These are phyloP conservation scores for Yamadazyma conglobata DNA, from an alignment of 1,139 yeast genomes.

Conservation along the genomic window DNA sequence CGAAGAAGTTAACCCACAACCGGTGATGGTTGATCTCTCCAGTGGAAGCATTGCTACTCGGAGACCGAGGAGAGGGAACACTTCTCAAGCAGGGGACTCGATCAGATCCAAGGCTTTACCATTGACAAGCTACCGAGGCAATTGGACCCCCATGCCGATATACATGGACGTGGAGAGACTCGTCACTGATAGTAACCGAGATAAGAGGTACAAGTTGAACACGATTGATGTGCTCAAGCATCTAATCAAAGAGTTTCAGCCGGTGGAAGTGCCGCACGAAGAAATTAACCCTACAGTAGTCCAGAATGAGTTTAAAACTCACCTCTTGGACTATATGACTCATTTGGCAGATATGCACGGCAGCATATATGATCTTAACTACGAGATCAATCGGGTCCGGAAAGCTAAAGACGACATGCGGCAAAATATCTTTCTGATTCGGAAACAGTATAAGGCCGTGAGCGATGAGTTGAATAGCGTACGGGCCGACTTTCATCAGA, in stretches of 20 bases:
- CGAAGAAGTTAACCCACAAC: constrained; percentile 2
- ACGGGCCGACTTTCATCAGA: constrained; percentile 27
- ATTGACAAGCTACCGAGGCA: constrained; percentile 19
- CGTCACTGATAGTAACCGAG: constrained; percentile 19
- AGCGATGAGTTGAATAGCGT: constrained; percentile 38
- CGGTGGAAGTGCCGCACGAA: constrained; percentile 16
- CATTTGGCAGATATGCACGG: constrained; percentile 36
- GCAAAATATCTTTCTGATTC: constrained; percentile 33
- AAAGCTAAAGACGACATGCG: constrained; percentile 40
- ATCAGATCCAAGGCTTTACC: constrained; percentile 10
- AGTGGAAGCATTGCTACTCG: constrained; percentile 9
- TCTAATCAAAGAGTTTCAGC: constrained; percentile 27
- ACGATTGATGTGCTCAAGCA: constrained; percentile 39
- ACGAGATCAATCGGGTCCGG: constrained; percentile 35
- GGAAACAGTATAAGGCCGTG: constrained; percentile 35
- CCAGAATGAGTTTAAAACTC: constrained; percentile 31
- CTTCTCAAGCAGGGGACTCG: background rate
- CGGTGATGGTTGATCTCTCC: constrained; percentile 2
- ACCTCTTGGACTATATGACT: constrained; percentile 27
- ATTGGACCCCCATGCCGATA: constrained; percentile 27
- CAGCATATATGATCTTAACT: constrained; percentile 38
- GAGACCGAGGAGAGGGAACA: constrained; percentile 2
- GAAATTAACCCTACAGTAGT: constrained; percentile 20
- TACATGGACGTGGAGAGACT: constrained; percentile 29
- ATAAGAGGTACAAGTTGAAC: constrained; percentile 25